Base-by-base conservation (phyloP, 805 yeast genomes). In the Wickerhamiella kurtzmanii region DNA sequence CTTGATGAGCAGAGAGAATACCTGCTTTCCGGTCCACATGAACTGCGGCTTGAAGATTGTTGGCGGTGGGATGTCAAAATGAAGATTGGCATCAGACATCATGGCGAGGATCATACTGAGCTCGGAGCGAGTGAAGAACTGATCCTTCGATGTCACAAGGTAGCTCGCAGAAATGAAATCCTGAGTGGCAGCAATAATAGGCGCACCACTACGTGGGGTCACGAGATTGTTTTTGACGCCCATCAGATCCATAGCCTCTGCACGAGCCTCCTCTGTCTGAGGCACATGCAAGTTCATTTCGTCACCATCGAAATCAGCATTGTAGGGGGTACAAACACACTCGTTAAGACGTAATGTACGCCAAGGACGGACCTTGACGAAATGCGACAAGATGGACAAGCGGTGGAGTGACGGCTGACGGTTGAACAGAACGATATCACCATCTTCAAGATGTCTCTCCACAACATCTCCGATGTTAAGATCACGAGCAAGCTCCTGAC, bases 261-360 rank as follows among this genome's bases (percentile, higher is more conserved):
- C 95, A 54, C 98, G 72, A 1, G 98, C 97, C 65, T 92, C 98
- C 66, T 92, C 97, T 1, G 97, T 92, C 65, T 92, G 99, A 1
- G 98, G 98, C 41, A 92, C 98, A 62, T 92, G 98, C 60, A 92
- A 71, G 64, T 92, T 92, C 98, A 92, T 92, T 65, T 92, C 98
- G 67, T 92, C 98, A 67, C 98, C 98, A 65, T 92, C 98, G 63
- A 92, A 92, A 75, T 92, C 99, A 37, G 99, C 99, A 64, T 94
- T 94, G 67, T 92, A 92, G 1, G 98, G 98, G 0, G 98, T 92
- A 69, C 98, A 92, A 8, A 92, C 99, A 80, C 98, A 92, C 66
- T 92, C 97, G 62, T 92, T 92, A 56, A 92, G 73, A 56, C 99
- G 73, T 69, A 92, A 85, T 1, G 99, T 92, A 68, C 98, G 75